Evolutionary conservation across 2,329 filamentous ascomycete species (phyloP), one percentile per base, ranked within the genome.

Genomic region (Taxawa tesnikishii): DNA sequence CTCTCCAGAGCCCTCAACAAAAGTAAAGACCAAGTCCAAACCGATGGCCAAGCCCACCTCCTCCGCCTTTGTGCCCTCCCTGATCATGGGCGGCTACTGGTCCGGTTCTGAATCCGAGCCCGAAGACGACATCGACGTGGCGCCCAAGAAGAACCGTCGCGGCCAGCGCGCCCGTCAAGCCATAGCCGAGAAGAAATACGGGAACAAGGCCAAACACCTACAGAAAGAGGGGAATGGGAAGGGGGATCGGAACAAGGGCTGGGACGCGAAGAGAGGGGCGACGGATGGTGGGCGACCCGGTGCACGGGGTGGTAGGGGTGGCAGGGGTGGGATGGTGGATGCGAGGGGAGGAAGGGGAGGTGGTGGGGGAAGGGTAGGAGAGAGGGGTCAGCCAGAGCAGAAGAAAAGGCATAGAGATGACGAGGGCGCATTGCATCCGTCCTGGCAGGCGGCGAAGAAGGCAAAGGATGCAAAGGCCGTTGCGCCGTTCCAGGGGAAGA

Each of bases 131-230:
- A 60, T 65, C 12, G 63, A 63, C 4, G 43, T 63, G 1, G 55
- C 66, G 1, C 56, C 65, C 0, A 73, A 73, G 44, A 87, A 85
- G 56, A 87, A 88, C 46, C 68, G 80, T 14, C 67, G 74, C 28
- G 83, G 83, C 3, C 83, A 92, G 56, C 70, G 75, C 26, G 80
- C 79, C n/a, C 72, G 83, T 6, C 79, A 82, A 49, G 72, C 75
- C 15, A 79, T 90, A 37, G 81, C 75, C 63, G 82, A 88, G 60
- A 78, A 83, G 59, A 88, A 87, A 50, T 88, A 68, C 51, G 81
- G 81, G 30, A 63, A 67, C 10, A 67, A 70, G 39, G 83, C 83
- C 2, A 80, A 76, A 43, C 81, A 85, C 47, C 29, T 76, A 3
- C 53, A 75, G 26, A 62, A 65, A 8, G 47, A 59, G 37, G 42